These are phyloP conservation scores for Trichoderma virens DNA, from an alignment of 495 filamentous ascomycete genomes.

Conservation along the genomic window DNA sequence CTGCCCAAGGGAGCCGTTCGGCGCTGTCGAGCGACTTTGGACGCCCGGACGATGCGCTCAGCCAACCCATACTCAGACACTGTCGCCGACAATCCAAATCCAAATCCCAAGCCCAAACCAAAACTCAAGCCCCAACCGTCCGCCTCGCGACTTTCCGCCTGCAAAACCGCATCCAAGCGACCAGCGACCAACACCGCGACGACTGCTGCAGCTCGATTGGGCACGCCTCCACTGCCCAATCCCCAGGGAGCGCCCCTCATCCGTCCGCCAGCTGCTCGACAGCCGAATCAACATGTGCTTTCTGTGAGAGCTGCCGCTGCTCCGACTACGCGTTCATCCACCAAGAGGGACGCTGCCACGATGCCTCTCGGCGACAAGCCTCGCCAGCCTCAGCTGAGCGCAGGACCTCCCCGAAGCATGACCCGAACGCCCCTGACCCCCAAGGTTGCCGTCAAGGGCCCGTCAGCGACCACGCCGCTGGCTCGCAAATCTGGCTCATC, in stretches of 20 bases:
- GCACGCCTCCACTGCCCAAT: neutral
- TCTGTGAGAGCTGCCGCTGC: conserved; percentile 9
- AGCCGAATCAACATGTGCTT: conserved; percentile 3
- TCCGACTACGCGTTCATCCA: conserved; percentile 13
- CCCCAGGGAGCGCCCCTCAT: neutral
- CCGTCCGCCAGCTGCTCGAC: neutral
- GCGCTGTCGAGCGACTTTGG: neutral
- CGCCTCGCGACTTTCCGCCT: neutral
- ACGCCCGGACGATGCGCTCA: neutral
- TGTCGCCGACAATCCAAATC: neutral
- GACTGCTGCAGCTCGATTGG: neutral
- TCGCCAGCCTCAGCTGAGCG: conserved; percentile 30
- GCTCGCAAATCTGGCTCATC: conserved; percentile 13
- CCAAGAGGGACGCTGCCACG: conserved; percentile 7
- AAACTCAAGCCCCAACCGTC: neutral
- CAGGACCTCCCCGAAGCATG: conserved; percentile 26
- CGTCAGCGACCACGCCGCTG: conserved; percentile 28
- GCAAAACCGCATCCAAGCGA: neutral
- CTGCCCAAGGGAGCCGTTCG: neutral
- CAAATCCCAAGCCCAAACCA: neutral
- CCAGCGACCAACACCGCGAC: neutral
- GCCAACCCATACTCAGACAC: neutral
- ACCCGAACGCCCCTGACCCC: conserved; percentile 38
- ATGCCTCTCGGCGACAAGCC: conserved; percentile 17
- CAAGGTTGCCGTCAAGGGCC: conserved; percentile 31